Evolutionary conservation across 1,284 basidiomycete species (phyloP).

Genomic region (Phellopilus nigrolimitatus): DNA sequence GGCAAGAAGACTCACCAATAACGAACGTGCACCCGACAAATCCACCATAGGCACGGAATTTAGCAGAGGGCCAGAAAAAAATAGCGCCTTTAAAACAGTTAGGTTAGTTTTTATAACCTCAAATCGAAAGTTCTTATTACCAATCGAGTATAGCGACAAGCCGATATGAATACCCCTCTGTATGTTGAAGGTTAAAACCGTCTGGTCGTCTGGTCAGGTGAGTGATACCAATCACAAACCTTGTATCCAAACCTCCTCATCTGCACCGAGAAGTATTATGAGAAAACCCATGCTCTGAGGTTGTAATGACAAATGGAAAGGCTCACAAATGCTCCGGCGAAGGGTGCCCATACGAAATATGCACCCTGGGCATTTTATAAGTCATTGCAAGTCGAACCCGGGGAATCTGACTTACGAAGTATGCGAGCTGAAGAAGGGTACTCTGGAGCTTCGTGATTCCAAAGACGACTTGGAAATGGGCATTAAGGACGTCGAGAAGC

Average conservation of each 20-base stretch:
- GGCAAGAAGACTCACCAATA: constrained; percentile 40
- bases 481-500: constrained; percentile 82
- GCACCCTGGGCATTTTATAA: constrained; percentile 43
- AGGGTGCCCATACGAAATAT: constrained; percentile 60
- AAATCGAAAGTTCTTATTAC: constrained; percentile 28
- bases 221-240: constrained; percentile 30
- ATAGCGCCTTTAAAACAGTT: constrained; percentile 46
- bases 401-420: constrained; percentile 53
- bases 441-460: constrained; percentile 73
- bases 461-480: constrained; percentile 74
- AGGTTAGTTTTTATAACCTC: background rate
- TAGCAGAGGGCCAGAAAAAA: constrained; percentile 79
- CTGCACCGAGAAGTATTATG: constrained; percentile 28
- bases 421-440: constrained; percentile 81
- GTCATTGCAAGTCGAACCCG: background rate
- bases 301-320: constrained; percentile 15
- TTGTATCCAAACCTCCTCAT: constrained; percentile 60
- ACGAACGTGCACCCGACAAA: constrained; percentile 72
- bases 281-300: background rate
- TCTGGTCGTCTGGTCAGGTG: constrained; percentile 2
- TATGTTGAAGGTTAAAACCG: constrained; percentile 9
- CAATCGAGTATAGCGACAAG: constrained; percentile 63
- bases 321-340: constrained; percentile 53
- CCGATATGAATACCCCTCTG: constrained; percentile 67
- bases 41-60: constrained; percentile 61